Conservation (phyloP, 768 basidiomycete species). For the Naganishia onofrii region DNA sequence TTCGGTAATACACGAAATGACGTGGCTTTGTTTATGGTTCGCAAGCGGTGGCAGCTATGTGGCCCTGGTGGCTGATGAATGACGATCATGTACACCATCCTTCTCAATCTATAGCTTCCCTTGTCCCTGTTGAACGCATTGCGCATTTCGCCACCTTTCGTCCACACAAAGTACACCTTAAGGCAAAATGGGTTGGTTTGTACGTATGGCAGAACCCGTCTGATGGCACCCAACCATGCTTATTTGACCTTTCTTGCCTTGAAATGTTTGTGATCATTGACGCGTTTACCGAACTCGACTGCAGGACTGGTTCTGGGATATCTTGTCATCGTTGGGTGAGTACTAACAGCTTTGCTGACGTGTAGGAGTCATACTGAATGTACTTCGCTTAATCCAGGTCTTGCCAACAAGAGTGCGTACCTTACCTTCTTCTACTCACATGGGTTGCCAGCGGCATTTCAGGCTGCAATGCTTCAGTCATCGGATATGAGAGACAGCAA, state of each 20-base stretch:
- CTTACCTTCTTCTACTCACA: not conserved
- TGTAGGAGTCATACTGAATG: too few relatives aligned
- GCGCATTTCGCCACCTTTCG: too few relatives aligned
- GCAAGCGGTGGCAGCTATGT: too few relatives aligned
- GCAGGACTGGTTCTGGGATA: constrained; percentile 90
- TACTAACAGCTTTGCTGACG: constrained; percentile 13
- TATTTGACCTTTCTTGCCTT: not conserved
- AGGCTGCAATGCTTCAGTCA: too few relatives aligned
- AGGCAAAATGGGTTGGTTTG: constrained; percentile 20
- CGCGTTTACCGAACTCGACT: not conserved
- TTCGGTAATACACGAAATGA: too few relatives aligned
- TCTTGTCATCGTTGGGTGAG: constrained; percentile 87
- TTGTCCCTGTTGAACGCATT: not conserved
- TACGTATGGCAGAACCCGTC: not conserved
- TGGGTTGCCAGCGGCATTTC: not conserved
- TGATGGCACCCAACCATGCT: not conserved
- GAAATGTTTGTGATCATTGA: not conserved
- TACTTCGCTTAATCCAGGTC: constrained; percentile 57
- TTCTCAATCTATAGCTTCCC: not conserved
- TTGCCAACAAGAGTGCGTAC: constrained; percentile 78
- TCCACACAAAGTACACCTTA: not conserved
- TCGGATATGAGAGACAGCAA: too few relatives aligned
- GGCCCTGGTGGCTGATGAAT: too few relatives aligned
- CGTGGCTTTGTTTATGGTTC: too few relatives aligned
- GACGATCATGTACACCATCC: not conserved